Percentiles rank a stretch among this genome's conserved stretches.
phyloP scores from a whole-genome alignment of 306 rosid genomes.

The Quercus cerris region DNA sequence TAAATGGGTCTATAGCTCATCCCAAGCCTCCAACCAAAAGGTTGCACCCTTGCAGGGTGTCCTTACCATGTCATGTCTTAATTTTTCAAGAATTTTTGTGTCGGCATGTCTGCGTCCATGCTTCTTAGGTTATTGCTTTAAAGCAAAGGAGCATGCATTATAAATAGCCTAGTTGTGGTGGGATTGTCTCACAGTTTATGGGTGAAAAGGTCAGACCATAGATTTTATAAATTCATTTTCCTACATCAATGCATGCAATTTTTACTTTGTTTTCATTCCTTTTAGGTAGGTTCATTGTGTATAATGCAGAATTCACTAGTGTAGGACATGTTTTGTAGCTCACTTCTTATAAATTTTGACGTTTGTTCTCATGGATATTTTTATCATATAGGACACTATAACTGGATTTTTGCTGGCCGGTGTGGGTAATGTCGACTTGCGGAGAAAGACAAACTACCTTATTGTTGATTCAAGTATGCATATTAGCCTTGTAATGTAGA shows the following conservation, averaged over 20 bases:
- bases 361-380: background rate
- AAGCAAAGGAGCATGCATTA: no score
- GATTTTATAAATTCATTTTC: background rate
- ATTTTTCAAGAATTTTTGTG: no score
- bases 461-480: conserved; percentile 88
- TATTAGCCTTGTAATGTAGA: background rate
- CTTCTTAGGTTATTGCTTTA: no score
- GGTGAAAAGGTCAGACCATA: background rate
- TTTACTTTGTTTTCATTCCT: background rate
- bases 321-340: background rate
- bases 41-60: no score
- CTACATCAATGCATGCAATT: background rate
- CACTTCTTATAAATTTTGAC: background rate
- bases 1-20: no score
- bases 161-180: no score
- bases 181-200: background rate
- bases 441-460: conserved; percentile 93
- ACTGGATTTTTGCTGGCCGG: conserved; percentile 96
- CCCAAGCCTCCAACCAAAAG: no score
- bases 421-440: conserved; percentile 90
- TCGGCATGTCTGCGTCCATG: accelerated
- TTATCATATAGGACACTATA: conserved; percentile 63
- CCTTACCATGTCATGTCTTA: no score
- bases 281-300: background rate
- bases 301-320: background rate